Conservation (phyloP, 2,329 filamentous ascomycete species). For the Aureobasidium sp. region DNA sequence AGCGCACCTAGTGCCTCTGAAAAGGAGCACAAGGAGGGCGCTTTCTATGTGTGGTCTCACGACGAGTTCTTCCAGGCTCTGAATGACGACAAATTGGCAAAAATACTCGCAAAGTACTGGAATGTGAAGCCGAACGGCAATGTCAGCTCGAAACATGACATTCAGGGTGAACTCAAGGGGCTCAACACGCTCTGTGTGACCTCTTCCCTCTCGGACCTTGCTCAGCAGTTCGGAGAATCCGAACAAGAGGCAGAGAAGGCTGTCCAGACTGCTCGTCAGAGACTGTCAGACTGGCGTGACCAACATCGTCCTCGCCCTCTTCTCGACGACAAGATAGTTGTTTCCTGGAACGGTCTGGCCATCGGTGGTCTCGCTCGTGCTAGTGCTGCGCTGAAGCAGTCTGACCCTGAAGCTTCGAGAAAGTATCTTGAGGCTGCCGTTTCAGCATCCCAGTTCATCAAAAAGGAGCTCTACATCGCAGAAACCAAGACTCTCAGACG, state of each 20-base stretch:
- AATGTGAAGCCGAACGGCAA: conserved; percentile 79
- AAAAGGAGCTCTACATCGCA: conserved; percentile 61
- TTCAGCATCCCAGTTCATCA: conserved; percentile 63
- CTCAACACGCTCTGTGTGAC: conserved; percentile 78
- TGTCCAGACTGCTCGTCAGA: conserved; percentile 56
- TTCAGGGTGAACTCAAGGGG: conserved; percentile 87
- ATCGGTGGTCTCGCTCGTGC: conserved; percentile 74
- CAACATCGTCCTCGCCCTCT: conserved; percentile 66
- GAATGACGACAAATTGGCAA: conserved; percentile 58
- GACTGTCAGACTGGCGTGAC: conserved; percentile 63
- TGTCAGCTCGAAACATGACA: conserved; percentile 70
- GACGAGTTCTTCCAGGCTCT: conserved; percentile 69
- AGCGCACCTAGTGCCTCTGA: conserved; percentile 67
- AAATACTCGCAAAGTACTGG: conserved; percentile 75
- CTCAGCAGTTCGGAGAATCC: conserved; percentile 63
- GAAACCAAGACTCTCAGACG: conserved; percentile 57
- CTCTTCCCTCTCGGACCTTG: conserved; percentile 58
- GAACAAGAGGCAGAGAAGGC: conserved; percentile 59
- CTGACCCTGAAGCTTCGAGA: conserved; percentile 39
- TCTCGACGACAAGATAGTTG: conserved; percentile 80
- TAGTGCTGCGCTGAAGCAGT: conserved; percentile 54
- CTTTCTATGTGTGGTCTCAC: conserved; percentile 88
- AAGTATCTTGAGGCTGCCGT: conserved; percentile 56
- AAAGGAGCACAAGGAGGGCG: conserved; percentile 76
- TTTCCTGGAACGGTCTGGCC: conserved; percentile 80